Base-by-base conservation (phyloP, 2,329 filamentous ascomycete genomes). In the Chaetomiaceae sp. region DNA sequence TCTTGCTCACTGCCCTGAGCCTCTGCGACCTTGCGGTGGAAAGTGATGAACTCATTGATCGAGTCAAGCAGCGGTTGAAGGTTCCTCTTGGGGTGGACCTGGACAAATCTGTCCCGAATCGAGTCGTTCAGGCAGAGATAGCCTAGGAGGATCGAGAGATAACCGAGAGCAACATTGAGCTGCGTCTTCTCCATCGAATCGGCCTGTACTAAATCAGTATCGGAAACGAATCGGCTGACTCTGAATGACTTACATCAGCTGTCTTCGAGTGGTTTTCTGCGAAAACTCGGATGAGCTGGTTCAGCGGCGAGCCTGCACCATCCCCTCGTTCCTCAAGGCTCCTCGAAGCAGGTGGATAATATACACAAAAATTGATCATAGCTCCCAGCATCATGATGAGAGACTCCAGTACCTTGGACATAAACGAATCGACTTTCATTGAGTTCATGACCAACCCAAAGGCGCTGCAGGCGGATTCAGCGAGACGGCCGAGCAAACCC, bases 311-410 rank as follows among this genome's bases (percentile, higher is more conserved):
- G 67, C 71, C 53, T 65, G 63, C 34, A 58, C 69, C 50, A 65
- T 68, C 52, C 42, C 54, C 69, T 64, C 50, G 58, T 68, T 64
- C 81, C 59, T 67, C 78, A 64, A 68, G 73, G 56, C 63, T 72
- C 41, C 71, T 67, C 48, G 85, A 76, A 11, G 87, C 85, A 20
- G 75, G 67, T 14, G 82, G 74, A 63, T 84, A 90, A 65, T 89
- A 85, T 66, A 96, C 90, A 8, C 89, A 81, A 50, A 96, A 80
- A 64, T 96, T 96, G 68, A 95, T 95, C 69, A 92, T 80, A 20
- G 89, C 82, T 0, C 90, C 91, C 34, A 96, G 74, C 48, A 88
- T 80, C 37, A 96, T 76, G 44, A 96, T 80, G 13, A 96, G 76
- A 44, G 82, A 79, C 60, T 95, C 86, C 48, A 91, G 72, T 1